Evolutionary conservation across 75 land plant species (phyloP).

Genomic region (Ceratopteris richardii): DNA sequence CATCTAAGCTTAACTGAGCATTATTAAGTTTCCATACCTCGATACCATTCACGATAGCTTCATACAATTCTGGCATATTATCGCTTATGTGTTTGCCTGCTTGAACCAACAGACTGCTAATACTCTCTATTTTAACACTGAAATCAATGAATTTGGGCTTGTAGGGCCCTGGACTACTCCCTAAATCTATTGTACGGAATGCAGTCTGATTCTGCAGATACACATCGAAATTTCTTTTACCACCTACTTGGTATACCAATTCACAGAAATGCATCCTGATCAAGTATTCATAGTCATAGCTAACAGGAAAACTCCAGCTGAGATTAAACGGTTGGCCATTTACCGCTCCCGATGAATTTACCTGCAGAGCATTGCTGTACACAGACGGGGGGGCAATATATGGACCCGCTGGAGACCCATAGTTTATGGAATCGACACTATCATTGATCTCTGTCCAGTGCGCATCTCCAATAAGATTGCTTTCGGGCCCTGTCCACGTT

Average conservation of each 20-base stretch:
- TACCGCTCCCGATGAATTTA: slow-evolving; percentile 21
- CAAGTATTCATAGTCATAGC: slow-evolving; percentile 41
- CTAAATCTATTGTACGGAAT: slow-evolving; percentile 33
- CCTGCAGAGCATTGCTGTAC: slow-evolving; percentile 52
- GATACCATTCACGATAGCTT: slow-evolving; percentile 84
- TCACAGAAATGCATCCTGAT: slow-evolving; percentile 84
- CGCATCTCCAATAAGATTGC: slow-evolving; percentile 5
- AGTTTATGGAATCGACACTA: slow-evolving; percentile 46
- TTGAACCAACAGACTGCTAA: slow-evolving; percentile 3
- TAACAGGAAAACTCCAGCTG: slow-evolving; percentile 58
- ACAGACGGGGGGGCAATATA: slow-evolving; percentile 62
- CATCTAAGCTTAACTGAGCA: slow-evolving; percentile 48
- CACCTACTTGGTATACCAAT: slow-evolving; percentile 40
- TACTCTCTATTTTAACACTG: slow-evolving; percentile 48
- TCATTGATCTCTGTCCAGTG: slow-evolving; percentile 9
- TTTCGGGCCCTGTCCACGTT: slow-evolving; percentile 52
- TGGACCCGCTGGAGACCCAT: slow-evolving; percentile 32
- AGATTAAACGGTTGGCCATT: slow-evolving; percentile 60
- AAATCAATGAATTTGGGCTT: slow-evolving; percentile 26
- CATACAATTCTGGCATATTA: slow-evolving; percentile 7
- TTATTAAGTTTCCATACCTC: slow-evolving; percentile 85
- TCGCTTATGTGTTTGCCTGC: slow-evolving; percentile 8
- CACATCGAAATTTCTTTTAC: slow-evolving; percentile 57
- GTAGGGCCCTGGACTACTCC: slow-evolving; percentile 27
- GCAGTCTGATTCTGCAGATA: slow-evolving; percentile 54